A percentile compares a stretch with the other conserved stretches of the same genome.
Evolutionary conservation across 2,329 filamentous ascomycete genomes (phyloP).

Genomic region (Tolypocladium tropicale): DNA sequence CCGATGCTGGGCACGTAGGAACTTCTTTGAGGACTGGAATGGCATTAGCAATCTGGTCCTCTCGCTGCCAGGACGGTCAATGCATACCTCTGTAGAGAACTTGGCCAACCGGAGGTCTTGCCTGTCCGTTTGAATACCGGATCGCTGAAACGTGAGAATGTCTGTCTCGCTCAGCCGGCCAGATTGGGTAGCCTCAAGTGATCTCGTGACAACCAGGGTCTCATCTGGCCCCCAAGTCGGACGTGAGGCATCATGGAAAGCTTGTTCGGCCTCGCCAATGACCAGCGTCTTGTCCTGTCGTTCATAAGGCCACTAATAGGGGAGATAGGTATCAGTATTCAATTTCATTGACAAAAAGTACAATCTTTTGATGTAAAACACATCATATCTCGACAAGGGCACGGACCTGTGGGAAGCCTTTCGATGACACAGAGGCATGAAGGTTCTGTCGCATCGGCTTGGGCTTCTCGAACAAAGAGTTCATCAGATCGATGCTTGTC

Average conservation of each 20-base stretch:
- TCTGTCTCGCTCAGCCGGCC: constrained; percentile 18
- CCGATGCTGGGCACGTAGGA: constrained; percentile 43
- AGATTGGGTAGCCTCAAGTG: constrained; percentile 27
- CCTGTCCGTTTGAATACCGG: constrained; percentile 49
- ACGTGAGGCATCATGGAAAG: constrained; percentile 64
- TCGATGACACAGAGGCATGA: constrained; percentile 39
- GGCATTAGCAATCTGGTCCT: constrained; percentile 8
- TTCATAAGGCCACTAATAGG: constrained; percentile 70
- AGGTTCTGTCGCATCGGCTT: constrained; percentile 46
- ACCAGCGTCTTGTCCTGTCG: constrained; percentile 63
- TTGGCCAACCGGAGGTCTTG: constrained; percentile 56
- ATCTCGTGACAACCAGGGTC: constrained; percentile 51
- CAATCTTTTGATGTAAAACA: constrained; percentile 11
- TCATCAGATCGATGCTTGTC: constrained; percentile 92
- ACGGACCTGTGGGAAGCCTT: constrained; percentile 87
- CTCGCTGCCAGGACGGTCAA: background rate
- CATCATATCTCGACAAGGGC: constrained; percentile 28
- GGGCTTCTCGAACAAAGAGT: constrained; percentile 75
- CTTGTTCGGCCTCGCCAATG: constrained; percentile 52
- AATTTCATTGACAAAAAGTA: constrained; percentile 14
- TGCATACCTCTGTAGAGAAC: constrained; percentile 44
- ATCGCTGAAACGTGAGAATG: constrained; percentile 22
- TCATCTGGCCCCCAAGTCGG: constrained; percentile 72
- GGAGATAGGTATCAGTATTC: constrained; percentile 30
- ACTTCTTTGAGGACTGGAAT: constrained; percentile 41